Evolutionary conservation across 2,329 filamentous ascomycete species (phyloP).

Genomic region (Pseudocercospora ulei): DNA sequence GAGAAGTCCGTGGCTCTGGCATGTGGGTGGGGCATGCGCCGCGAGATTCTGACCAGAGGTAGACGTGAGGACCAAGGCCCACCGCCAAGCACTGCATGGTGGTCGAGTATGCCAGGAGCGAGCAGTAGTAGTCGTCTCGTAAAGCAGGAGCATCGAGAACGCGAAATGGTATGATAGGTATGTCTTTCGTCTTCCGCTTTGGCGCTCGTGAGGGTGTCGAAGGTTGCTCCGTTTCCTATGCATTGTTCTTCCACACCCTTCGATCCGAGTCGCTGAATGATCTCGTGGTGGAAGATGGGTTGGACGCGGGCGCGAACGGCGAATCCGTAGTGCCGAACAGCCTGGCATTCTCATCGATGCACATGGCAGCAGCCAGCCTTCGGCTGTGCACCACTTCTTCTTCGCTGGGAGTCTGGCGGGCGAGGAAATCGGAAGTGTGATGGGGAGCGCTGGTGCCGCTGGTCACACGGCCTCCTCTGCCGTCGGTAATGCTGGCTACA

Average conservation of each 20-base stretch:
- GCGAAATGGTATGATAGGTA: slow-evolving; percentile 31
- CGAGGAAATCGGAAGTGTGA: slow-evolving; percentile 49
- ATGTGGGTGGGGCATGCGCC: slow-evolving; percentile 38
- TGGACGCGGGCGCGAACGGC: slow-evolving; percentile 10
- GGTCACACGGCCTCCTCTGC: slow-evolving; percentile 54
- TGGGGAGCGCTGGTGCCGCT: slow-evolving; percentile 63
- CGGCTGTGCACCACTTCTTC: slow-evolving; percentile 51
- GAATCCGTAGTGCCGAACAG: slow-evolving; percentile 47
- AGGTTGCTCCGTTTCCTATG: slow-evolving; percentile 20
- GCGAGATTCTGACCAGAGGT: slow-evolving; percentile 73
- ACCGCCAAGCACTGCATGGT: slow-evolving; percentile 70
- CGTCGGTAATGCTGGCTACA: slow-evolving; percentile 45
- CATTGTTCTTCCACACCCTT: slow-evolving; percentile 22
- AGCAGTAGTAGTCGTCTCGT: slow-evolving; percentile 95
- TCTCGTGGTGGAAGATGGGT: slow-evolving; percentile 9
- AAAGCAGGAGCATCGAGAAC: slow-evolving; percentile 80
- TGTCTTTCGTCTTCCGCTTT: slow-evolving; percentile 22
- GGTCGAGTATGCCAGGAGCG: slow-evolving; percentile 72
- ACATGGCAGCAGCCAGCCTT: slow-evolving; percentile 67
- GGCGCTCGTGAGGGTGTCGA: slow-evolving; percentile 11
- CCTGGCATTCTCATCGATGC: slow-evolving; percentile 60
- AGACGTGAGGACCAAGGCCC: slow-evolving; percentile 67
- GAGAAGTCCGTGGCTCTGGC: slow-evolving; percentile 46
- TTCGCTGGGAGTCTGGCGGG: slow-evolving; percentile 29
- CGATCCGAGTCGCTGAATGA: slow-evolving; percentile 14